Evolutionary conservation across 345 rosid species (phyloP).

Genomic region (Psidium friedrichsthalianum): DNA sequence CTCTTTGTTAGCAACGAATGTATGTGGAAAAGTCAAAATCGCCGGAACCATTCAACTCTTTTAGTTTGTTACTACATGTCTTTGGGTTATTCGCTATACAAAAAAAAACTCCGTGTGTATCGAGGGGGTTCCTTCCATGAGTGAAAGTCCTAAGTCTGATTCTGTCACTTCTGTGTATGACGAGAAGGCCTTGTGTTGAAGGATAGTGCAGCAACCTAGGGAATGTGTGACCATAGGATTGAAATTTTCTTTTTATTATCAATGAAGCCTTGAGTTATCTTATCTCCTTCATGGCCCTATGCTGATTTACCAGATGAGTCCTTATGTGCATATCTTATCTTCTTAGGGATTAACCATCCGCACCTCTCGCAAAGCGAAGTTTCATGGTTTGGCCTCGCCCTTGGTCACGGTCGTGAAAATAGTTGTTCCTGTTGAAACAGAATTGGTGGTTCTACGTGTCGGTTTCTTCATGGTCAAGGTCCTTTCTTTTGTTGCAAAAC

Average conservation of each 20-base stretch:
- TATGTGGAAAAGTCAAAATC: not conserved
- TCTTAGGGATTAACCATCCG: not conserved
- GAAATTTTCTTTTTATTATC: not conserved
- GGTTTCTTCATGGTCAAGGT: not conserved
- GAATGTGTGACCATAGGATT: not conserved
- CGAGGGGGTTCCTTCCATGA: not conserved
- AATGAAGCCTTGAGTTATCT: not conserved
- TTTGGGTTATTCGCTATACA: not conserved
- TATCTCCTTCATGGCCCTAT: not conserved
- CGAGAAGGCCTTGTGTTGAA: not conserved
- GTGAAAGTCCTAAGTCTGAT: not conserved
- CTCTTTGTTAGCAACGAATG: conserved; percentile 14
- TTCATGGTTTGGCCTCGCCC: not conserved
- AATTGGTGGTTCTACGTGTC: not conserved
- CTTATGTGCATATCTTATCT: not conserved
- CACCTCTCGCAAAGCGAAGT: not conserved
- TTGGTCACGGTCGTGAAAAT: not conserved
- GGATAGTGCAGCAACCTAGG: not conserved
- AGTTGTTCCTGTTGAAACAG: not conserved
- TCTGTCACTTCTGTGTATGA: not conserved
- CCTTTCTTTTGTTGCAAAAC: not conserved
- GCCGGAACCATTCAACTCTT: not conserved
- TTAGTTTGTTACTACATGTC: not conserved
- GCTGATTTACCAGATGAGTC: not conserved
- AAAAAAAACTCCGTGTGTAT: not conserved